Evolutionary conservation across 306 rosid genomes (phyloP).

Genomic region (Ormosia emarginata): DNA sequence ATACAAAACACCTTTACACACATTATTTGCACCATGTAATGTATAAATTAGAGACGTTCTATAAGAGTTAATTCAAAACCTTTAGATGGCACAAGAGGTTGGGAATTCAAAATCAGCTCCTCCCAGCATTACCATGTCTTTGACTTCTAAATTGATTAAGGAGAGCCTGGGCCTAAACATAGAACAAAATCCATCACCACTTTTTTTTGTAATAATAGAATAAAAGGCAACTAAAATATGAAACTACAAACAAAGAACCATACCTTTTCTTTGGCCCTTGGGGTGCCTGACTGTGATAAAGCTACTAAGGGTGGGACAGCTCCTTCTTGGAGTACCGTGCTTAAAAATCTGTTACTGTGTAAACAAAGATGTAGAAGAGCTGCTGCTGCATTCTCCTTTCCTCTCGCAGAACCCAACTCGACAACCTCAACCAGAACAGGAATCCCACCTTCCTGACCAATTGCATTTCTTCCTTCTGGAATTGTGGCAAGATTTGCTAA

Average conservation of each 20-base stretch:
- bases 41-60: constrained; percentile 44
- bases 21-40: constrained; percentile 58
- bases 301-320: constrained; percentile 95
- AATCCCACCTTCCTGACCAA: constrained; percentile 79
- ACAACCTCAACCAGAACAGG: constrained; percentile 94
- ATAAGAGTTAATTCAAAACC: constrained; percentile 49
- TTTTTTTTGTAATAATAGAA: background rate
- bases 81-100: constrained; percentile 21
- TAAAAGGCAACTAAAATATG: background rate
- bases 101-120: constrained; percentile 55
- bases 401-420: constrained; percentile 94
- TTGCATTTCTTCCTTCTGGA: constrained; percentile 76
- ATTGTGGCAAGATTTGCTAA: constrained; percentile 91
- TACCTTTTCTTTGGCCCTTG: constrained; percentile 97
- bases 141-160: constrained; percentile 90
- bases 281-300: constrained; percentile 88
- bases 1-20: constrained; percentile 42
- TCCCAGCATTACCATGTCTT: constrained; percentile 85
- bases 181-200: constrained; percentile 19
- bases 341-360: constrained; percentile 48
- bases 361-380: constrained; percentile 86
- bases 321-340: constrained; percentile 83
- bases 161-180: constrained; percentile 83
- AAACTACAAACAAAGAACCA: constrained; percentile 10
- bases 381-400: constrained; percentile 97